These are phyloP conservation scores for Saturnispora galanensis DNA, from an alignment of 805 yeast genomes.

Conservation along the genomic window DNA sequence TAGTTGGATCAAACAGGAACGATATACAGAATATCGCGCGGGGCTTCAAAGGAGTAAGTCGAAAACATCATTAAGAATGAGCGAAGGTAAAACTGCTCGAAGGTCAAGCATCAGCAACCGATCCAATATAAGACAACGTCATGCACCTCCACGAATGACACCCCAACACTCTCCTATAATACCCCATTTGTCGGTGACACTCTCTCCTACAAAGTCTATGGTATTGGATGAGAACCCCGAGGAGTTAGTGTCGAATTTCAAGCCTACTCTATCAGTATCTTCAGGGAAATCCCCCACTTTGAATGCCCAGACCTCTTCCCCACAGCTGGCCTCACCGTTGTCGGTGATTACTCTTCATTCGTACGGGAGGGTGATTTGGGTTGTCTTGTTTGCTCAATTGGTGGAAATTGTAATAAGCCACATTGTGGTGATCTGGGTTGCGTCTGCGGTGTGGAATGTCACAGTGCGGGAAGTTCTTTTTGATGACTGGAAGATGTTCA, in stretches of 20 bases:
- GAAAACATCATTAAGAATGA: background rate
- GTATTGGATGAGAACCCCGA: background rate
- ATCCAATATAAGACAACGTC: conserved; percentile 1
- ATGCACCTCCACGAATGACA: background rate
- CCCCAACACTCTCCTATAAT: background rate
- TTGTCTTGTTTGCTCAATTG: conserved; percentile 20
- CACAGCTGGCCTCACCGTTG: background rate
- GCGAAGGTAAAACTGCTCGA: background rate
- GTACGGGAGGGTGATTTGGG: conserved; percentile 22
- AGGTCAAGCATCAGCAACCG: background rate
- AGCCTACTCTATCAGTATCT: background rate
- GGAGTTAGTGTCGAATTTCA: conserved; percentile 1
- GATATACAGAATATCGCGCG: too few relatives aligned
- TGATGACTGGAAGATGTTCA: conserved; percentile 23
- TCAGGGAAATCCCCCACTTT: too few relatives aligned
- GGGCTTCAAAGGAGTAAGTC: background rate
- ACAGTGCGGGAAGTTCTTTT: conserved; percentile 13
- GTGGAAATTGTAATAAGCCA: conserved; percentile 16
- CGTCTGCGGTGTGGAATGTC: conserved; percentile 15
- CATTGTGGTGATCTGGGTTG: conserved; percentile 17
- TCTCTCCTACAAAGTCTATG: background rate
- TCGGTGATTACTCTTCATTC: background rate
- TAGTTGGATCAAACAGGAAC: background rate
- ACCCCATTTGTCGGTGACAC: background rate
- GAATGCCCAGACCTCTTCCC: too few relatives aligned